A percentile compares a stretch with the other conserved stretches of the same genome.
These are phyloP conservation scores for Ceratocystis diversiconidia DNA, from an alignment of 2,329 filamentous ascomycete genomes.

Conservation along the genomic window DNA sequence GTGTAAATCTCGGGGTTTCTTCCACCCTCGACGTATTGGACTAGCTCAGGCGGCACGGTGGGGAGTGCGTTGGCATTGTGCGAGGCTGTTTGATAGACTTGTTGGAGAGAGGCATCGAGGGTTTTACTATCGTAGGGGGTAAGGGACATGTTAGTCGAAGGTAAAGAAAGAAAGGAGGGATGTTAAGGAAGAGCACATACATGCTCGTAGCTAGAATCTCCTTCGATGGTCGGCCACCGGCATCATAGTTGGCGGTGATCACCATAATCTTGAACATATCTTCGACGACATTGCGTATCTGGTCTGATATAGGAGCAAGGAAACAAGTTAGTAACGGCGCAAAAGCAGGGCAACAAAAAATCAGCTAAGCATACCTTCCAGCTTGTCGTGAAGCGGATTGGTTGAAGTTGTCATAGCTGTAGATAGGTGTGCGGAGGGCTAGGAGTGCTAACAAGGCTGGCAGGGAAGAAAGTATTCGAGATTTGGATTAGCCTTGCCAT, in stretches of 20 bases:
- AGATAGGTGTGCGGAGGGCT: background rate
- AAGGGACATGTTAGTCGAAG: background rate
- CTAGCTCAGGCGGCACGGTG: slow-evolving; percentile 45
- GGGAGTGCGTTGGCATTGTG: slow-evolving; percentile 31
- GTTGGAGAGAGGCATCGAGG: slow-evolving; percentile 29
- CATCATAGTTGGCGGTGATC: slow-evolving; percentile 47
- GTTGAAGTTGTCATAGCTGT: slow-evolving; percentile 2
- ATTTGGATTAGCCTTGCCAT: background rate
- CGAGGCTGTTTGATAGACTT: slow-evolving; percentile 29
- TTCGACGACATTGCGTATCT: slow-evolving; percentile 48
- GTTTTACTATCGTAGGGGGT: slow-evolving; percentile 25
- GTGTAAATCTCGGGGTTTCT: slow-evolving; percentile 64
- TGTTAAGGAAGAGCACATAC: slow-evolving; percentile 22
- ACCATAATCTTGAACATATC: slow-evolving; percentile 51
- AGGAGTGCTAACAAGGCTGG: background rate
- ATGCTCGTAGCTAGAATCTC: slow-evolving; percentile 44
- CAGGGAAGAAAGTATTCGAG: background rate
- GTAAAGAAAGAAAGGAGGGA: background rate
- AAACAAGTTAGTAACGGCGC: background rate
- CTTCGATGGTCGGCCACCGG: slow-evolving; percentile 34
- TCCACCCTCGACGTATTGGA: slow-evolving; percentile 56
- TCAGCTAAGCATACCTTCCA: slow-evolving; percentile 5
- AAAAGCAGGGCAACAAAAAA: background rate
- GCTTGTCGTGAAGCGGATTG: slow-evolving; percentile 5
- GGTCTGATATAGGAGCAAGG: slow-evolving; percentile 28